Conservation (phyloP, 257 asterid species). For the Solanum acaule region DNA sequence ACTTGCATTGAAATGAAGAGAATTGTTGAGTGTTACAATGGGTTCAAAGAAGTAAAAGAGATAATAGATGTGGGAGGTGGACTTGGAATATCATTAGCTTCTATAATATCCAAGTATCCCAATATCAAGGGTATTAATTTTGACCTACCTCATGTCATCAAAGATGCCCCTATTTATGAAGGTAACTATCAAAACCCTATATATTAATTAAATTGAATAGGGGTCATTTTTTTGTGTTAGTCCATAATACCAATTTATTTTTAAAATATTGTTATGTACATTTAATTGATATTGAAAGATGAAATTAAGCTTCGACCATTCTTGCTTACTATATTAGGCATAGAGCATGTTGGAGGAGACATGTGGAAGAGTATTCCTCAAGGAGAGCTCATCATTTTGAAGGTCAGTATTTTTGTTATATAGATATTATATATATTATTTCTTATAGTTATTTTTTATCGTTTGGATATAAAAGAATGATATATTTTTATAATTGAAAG, state of each 20-base stretch:
- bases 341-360: conserved; percentile 16
- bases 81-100: background rate
- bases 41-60: conserved; percentile 9
- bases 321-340: background rate
- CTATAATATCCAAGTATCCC: conserved; percentile 2
- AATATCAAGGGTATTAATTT: conserved; percentile 2
- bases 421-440: no score
- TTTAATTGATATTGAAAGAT: background rate
- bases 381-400: conserved; percentile 5
- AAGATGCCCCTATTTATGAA: background rate
- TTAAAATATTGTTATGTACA: background rate
- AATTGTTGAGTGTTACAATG: conserved; percentile 9
- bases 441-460: background rate
- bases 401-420: background rate
- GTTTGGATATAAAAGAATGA: background rate
- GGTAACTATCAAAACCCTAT: background rate
- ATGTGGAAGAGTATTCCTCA: conserved; percentile 10
- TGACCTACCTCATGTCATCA: conserved; percentile 2
- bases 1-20: background rate
- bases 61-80: conserved; percentile 24
- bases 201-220: background rate
- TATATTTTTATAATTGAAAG: background rate
- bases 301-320: background rate
- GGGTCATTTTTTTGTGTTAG: background rate
- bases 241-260: background rate